Conservation (phyloP, 2,329 filamentous ascomycete genomes). For the Zymoseptoria passerinii region DNA sequence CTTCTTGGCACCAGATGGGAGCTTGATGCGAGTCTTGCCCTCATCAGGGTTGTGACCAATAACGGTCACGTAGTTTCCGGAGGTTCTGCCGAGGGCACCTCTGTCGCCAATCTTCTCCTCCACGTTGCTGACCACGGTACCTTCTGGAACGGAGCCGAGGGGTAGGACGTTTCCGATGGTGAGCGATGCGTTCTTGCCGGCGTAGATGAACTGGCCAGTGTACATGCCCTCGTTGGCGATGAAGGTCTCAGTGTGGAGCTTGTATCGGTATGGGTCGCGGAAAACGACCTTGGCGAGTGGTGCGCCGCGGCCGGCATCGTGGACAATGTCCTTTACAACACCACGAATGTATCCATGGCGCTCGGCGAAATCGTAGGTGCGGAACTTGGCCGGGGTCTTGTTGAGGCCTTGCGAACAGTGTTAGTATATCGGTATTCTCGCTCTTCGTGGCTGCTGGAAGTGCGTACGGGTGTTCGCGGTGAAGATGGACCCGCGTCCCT, state of each 20-base stretch:
- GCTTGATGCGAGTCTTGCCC: conserved; percentile 99
- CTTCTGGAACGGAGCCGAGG: conserved; percentile 88
- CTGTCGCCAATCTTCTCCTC: conserved; percentile 98
- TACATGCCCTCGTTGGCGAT: conserved; percentile 99
- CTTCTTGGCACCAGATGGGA: conserved; percentile 98
- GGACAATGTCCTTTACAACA: conserved; percentile 97
- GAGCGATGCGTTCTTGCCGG: conserved; percentile 95
- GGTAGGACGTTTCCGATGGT: conserved; percentile 97
- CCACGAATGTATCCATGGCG: conserved; percentile 91
- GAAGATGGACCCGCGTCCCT: conserved; percentile 71
- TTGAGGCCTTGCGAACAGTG: conserved; percentile 66
- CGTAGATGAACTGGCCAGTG: conserved; percentile 99
- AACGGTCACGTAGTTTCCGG: conserved; percentile 98
- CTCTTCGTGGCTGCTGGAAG: conserved; percentile 2
- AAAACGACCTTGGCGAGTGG: conserved; percentile 94
- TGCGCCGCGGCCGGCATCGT: conserved; percentile 96
- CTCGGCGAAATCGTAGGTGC: conserved; percentile 76
- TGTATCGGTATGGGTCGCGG: conserved; percentile 97
- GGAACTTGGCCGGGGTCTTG: conserved; percentile 93
- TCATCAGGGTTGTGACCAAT: conserved; percentile 97
- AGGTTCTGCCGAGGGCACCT: conserved; percentile 91
- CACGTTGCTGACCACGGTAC: conserved; percentile 98
- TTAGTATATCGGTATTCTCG: conserved; percentile 22
- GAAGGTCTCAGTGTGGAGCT: conserved; percentile 97
- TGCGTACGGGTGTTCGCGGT: conserved; percentile 36